Base-by-base conservation (phyloP, 371 early-diverging fungal genomes). In the Choanephora cucurbitarum region DNA sequence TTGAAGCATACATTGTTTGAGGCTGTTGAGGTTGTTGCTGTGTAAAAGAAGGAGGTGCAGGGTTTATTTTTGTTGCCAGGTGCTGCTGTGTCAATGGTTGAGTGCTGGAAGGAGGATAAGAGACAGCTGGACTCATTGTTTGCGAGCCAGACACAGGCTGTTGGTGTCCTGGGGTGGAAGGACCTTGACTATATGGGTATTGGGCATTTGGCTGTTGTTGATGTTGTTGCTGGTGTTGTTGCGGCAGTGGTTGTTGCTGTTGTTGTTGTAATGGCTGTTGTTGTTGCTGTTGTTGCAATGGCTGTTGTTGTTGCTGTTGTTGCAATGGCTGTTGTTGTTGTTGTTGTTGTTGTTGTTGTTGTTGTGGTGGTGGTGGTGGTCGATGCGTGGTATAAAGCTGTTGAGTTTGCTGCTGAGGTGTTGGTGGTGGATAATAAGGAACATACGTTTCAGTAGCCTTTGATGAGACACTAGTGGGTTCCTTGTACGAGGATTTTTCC, bases 401-500 rank as follows among this genome's bases (percentile, higher is more conserved):
- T 34, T 34, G 28, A 48, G 45, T 24, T 37, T 52, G 46, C 13
- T 14, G 33, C n/a, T 22, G 55, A 33, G 53, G 33, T 24, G 24
- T 22, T 23, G 59, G 55, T 44, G 63, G 58, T 10, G 58, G 64
- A 50, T 53, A 63, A 22, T 49, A 54, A 2, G 64, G 53, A 7
- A 43, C 19, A 33, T 10, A 43, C 13, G 34, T 11, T 6, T 43
- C 28, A 3, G 28, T 7, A 14, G 11, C 17, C 23, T 44, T 42
- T 10, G 54, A 49, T 15, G 58, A 51, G 7, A 42, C 7, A 22
- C 23, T 58, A 4, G 48, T 49, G n/a, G 44, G 42, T 23, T 49
- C 58, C 28, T 48, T 63, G 1, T 46, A 31, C 40, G 56, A 51
- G 2, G 52, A 47, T n/a, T 22, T 44, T 34, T 58, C 44, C 41